Conservation (phyloP, 2,329 filamentous ascomycete species). For the Neofusicoccum parvum region DNA sequence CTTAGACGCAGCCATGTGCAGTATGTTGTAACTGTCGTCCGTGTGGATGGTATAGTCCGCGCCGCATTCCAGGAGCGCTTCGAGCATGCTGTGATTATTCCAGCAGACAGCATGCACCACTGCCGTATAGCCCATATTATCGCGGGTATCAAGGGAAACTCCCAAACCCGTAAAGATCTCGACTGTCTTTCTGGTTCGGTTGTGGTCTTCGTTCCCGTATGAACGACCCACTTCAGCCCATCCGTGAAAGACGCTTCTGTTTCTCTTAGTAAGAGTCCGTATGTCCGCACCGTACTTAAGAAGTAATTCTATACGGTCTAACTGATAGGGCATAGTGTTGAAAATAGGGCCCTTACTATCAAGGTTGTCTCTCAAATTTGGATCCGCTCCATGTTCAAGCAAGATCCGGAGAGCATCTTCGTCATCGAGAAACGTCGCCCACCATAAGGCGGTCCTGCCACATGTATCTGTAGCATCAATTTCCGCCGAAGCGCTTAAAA, state of each 20-base stretch:
- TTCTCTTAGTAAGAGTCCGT: not conserved
- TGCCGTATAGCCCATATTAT: not conserved
- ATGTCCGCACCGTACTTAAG: not conserved
- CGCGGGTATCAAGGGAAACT: not conserved
- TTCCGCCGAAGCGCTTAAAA: not conserved
- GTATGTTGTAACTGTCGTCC: not conserved
- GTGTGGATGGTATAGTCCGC: not conserved
- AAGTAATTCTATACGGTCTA: not conserved
- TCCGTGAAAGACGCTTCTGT: not conserved
- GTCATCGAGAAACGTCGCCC: not conserved
- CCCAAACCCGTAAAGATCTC: not conserved
- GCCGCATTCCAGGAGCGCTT: not conserved
- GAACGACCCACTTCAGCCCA: not conserved
- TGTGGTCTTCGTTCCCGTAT: not conserved
- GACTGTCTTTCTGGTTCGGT: not conserved
- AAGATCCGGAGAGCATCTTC: not conserved
- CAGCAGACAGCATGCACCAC: not conserved
- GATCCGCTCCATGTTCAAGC: constrained; percentile 3
- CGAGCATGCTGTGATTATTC: not conserved
- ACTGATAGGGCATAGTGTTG: too few relatives aligned
- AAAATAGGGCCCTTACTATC: not conserved
- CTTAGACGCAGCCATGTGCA: not conserved
- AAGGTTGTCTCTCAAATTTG: not conserved
- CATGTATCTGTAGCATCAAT: not conserved
- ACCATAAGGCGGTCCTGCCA: not conserved